Conservation (phyloP, 192 early-diverging fungal species). For the Thamnidium elegans region DNA sequence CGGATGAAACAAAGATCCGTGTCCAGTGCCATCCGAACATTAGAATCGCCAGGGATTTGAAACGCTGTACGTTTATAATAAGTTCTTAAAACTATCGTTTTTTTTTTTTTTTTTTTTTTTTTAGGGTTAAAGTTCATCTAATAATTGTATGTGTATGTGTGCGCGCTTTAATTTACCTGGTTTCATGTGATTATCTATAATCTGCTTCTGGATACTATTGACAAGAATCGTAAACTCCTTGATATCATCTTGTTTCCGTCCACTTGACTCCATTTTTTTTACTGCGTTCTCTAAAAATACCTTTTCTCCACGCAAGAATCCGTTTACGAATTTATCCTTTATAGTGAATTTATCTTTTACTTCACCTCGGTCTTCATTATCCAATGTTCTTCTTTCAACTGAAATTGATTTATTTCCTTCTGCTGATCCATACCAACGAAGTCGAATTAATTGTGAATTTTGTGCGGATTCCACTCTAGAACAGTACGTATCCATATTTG, state of each 20-base stretch:
- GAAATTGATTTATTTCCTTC: conserved; percentile 14
- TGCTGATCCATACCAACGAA: conserved; percentile 86
- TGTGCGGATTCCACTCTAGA: conserved; percentile 82
- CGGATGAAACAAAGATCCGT: conserved; percentile 94
- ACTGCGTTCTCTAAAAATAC: conserved; percentile 64
- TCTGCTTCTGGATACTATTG: conserved; percentile 64
- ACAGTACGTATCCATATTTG: conserved; percentile 80
- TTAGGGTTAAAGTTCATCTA: background rate
- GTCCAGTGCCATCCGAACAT: conserved; percentile 92
- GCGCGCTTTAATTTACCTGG: too few relatives aligned
- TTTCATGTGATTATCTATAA: conserved; percentile 65
- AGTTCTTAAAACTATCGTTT: conserved; percentile 74
- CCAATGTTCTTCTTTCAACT: conserved; percentile 67
- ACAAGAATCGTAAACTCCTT: conserved; percentile 67
- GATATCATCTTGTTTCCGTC: conserved; percentile 72
- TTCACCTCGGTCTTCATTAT: conserved; percentile 81
- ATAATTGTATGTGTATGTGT: background rate
- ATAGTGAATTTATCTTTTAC: conserved; percentile 87
- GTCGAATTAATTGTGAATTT: conserved; percentile 83
- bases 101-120: too few relatives aligned
- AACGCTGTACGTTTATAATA: conserved; percentile 98
- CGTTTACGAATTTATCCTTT: conserved; percentile 92
- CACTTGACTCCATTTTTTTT: conserved; percentile 72
- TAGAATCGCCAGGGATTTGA: conserved; percentile 92
- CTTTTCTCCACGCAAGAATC: conserved; percentile 72